phyloP scores from a whole-genome alignment of 371 early-diverging fungal species.

The Mortierella sp. region DNA sequence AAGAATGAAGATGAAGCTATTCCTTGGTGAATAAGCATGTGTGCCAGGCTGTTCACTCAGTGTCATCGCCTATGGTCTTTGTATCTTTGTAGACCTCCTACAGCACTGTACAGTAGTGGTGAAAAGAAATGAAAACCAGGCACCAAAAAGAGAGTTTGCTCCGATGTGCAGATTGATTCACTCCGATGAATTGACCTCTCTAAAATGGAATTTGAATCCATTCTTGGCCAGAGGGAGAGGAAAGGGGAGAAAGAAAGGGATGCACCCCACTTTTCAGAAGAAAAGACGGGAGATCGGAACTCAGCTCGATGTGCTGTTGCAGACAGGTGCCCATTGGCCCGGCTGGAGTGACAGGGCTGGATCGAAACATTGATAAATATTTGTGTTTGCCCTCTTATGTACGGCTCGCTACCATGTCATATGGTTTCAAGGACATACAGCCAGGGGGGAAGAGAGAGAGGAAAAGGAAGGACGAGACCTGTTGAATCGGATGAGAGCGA shows the following conservation, averaged over 20 bases:
- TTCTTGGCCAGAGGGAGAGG: too few relatives aligned
- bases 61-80: too few relatives aligned
- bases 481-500: constrained; percentile 1
- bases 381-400: not conserved
- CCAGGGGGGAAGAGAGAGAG: not conserved
- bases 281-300: not conserved
- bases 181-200: not conserved
- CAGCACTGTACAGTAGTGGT: too few relatives aligned
- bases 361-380: not conserved
- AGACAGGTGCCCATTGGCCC: not conserved
- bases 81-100: too few relatives aligned
- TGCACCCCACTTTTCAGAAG: not conserved
- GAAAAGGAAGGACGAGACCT: not conserved
- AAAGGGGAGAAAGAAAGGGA: too few relatives aligned
- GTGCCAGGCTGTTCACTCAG: too few relatives aligned
- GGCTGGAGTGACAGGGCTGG: not conserved
- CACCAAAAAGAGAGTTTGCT: not conserved
- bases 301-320: not conserved
- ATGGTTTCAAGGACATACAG: not conserved
- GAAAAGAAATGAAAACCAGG: not conserved
- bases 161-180: not conserved
- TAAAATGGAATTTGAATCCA: not conserved
- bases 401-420: not conserved
- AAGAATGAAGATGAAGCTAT: too few relatives aligned
- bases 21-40: too few relatives aligned